Conservation (phyloP, 176 grass and related monocot genomes). For the Avena eriantha region DNA sequence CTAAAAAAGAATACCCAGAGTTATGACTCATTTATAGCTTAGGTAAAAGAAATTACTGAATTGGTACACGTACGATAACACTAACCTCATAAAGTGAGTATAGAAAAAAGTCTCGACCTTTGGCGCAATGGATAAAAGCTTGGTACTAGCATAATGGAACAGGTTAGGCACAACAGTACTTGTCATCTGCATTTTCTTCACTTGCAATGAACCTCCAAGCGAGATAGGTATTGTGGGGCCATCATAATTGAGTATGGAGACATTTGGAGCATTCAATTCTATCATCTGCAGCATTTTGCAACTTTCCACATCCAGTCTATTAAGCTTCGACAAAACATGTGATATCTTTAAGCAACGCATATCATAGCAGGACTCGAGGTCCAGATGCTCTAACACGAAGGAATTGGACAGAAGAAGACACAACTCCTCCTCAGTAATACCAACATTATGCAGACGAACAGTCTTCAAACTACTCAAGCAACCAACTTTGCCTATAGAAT, state of each 20-base stretch:
- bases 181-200: conserved; percentile 12
- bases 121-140: conserved; percentile 22
- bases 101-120: conserved; percentile 34
- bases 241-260: conserved; percentile 9
- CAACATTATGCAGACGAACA: not conserved
- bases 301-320: not conserved
- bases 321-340: conserved; percentile 1
- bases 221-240: conserved; percentile 8
- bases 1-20: not conserved
- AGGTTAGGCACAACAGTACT: not conserved
- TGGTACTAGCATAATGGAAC: conserved; percentile 22
- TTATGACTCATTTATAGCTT: not conserved
- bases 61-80: not conserved
- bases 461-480: conserved; percentile 28
- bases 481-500: not conserved
- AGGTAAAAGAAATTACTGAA: not conserved
- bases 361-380: not conserved
- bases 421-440: conserved; percentile 26
- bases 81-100: conserved; percentile 25
- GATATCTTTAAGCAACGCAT: conserved; percentile 29
- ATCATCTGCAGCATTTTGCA: conserved; percentile 28
- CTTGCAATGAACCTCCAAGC: conserved; percentile 7
- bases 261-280: conserved; percentile 21
- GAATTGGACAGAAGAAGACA: conserved; percentile 28
- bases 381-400: not conserved